These are phyloP conservation scores for Podila epicladia DNA, from an alignment of 192 early-diverging fungal species.

Conservation along the genomic window DNA sequence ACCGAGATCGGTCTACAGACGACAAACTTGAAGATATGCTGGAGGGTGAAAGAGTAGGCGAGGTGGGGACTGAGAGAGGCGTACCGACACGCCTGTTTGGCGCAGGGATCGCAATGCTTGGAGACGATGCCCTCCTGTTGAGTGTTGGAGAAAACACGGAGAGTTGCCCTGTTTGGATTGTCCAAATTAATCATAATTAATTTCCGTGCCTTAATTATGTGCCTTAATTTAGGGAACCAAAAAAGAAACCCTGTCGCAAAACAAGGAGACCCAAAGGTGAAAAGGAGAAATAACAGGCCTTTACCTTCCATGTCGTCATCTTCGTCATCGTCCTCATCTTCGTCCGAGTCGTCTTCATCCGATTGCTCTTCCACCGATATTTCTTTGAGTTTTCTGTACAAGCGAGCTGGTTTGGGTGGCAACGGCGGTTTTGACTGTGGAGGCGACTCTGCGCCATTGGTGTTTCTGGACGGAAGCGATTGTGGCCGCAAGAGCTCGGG, in stretches of 20 bases:
- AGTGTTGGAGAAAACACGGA: slow-evolving; percentile 32
- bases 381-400: slow-evolving; percentile 36
- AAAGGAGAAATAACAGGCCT: background rate
- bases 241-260: background rate
- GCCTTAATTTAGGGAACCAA: background rate
- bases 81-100: slow-evolving; percentile 32
- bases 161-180: slow-evolving; percentile 13
- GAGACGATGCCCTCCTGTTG: slow-evolving; percentile 40
- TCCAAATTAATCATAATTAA: background rate
- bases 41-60: slow-evolving; percentile 50
- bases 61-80: slow-evolving; percentile 45
- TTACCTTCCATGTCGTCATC: slow-evolving; percentile 51
- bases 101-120: slow-evolving; percentile 44
- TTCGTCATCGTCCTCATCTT: slow-evolving; percentile 50
- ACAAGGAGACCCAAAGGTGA: background rate
- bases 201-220: background rate
- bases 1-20: slow-evolving; percentile 36
- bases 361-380: slow-evolving; percentile 34
- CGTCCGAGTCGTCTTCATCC: slow-evolving; percentile 52
- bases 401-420: slow-evolving; percentile 64
- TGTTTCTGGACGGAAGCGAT: slow-evolving; percentile 20
- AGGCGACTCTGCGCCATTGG: slow-evolving; percentile 17
- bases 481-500: slow-evolving; percentile 10
- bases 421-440: slow-evolving; percentile 60
- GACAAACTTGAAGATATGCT: slow-evolving; percentile 42